Conservation (phyloP, 1,284 basidiomycete genomes). For the Trichosporon asahii region DNA sequence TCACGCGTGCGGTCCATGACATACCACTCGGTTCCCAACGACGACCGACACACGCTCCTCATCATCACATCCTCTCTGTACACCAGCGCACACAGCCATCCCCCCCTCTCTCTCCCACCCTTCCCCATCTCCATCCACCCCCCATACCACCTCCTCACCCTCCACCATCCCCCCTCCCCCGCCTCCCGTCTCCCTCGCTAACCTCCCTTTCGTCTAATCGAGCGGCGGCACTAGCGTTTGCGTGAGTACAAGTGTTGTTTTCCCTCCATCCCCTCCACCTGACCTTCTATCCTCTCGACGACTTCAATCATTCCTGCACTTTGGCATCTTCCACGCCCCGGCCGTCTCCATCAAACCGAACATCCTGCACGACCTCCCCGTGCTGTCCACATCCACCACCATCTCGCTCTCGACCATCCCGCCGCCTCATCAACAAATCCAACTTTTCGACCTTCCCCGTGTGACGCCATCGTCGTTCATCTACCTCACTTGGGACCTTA, state of each 20-base stretch:
- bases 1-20: conserved; percentile 10
- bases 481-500: conserved; percentile 6
- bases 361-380: not conserved
- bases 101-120: conserved; percentile 1
- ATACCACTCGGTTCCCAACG: conserved; percentile 8
- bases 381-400: conserved; percentile 3
- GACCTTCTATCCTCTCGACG: conserved; percentile 16
- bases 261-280: conserved; percentile 20
- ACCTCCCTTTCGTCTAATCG: conserved; percentile 8
- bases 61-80: conserved; percentile 8
- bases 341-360: not conserved
- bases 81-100: conserved; percentile 8
- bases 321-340: conserved; percentile 4
- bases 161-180: not conserved
- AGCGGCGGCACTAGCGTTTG: conserved; percentile 11
- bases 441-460: conserved; percentile 1
- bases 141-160: not conserved
- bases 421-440: conserved; percentile 9
- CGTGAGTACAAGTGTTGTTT: not conserved
- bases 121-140: not conserved
- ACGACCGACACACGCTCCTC: not conserved
- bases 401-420: not conserved
- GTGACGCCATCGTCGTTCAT: conserved; percentile 5
- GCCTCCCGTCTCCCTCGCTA: not conserved
- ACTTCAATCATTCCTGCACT: not conserved